These are phyloP conservation scores for Amylocystis lapponica DNA, from an alignment of 768 basidiomycete genomes.

Conservation along the genomic window DNA sequence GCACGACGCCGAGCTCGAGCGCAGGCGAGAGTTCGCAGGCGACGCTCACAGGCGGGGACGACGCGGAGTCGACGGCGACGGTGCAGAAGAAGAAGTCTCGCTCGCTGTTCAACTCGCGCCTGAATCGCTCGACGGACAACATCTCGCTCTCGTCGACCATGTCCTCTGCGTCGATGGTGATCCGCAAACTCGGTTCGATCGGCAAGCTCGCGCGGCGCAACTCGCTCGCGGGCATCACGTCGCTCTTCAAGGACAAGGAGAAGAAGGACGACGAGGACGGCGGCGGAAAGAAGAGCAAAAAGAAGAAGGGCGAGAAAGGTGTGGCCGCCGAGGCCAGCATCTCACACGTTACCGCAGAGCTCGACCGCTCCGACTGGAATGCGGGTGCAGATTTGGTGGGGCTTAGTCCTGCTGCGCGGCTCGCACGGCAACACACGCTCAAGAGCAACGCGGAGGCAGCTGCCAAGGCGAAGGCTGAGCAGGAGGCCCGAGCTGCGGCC, in stretches of 20 bases:
- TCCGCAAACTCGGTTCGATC: slow-evolving; percentile 89
- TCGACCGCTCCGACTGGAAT: slow-evolving; percentile 72
- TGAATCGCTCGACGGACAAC: slow-evolving; percentile 89
- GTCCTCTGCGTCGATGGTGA: slow-evolving; percentile 92
- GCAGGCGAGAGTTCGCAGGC: slow-evolving; percentile 21
- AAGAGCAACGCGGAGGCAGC: slow-evolving; percentile 81
- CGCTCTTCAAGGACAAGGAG: slow-evolving; percentile 86
- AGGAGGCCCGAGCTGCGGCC: slow-evolving; percentile 45
- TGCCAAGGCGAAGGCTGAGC: slow-evolving; percentile 53
- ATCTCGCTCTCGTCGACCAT: slow-evolving; percentile 94
- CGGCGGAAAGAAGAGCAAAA: slow-evolving; percentile 41
- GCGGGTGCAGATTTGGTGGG: slow-evolving; percentile 57
- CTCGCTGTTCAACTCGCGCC: slow-evolving; percentile 80
- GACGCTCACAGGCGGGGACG: slow-evolving; percentile 22
- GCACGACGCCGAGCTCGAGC: slow-evolving; percentile 17
- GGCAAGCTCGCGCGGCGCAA: slow-evolving; percentile 86
- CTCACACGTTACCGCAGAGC: slow-evolving; percentile 79
- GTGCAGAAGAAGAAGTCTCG: slow-evolving; percentile 64
- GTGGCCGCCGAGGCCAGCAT: slow-evolving; percentile 64
- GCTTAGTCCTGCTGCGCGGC: slow-evolving; percentile 82
- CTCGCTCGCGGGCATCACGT: slow-evolving; percentile 86
- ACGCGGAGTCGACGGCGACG: slow-evolving; percentile 27
- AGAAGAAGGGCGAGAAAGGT: slow-evolving; percentile 54
- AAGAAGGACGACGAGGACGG: slow-evolving; percentile 37
- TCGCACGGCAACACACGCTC: slow-evolving; percentile 88